Evolutionary conservation across 1,284 basidiomycete species (phyloP), one percentile per base, ranked within the genome.

Genomic region (Fomitopsis schrenkii): DNA sequence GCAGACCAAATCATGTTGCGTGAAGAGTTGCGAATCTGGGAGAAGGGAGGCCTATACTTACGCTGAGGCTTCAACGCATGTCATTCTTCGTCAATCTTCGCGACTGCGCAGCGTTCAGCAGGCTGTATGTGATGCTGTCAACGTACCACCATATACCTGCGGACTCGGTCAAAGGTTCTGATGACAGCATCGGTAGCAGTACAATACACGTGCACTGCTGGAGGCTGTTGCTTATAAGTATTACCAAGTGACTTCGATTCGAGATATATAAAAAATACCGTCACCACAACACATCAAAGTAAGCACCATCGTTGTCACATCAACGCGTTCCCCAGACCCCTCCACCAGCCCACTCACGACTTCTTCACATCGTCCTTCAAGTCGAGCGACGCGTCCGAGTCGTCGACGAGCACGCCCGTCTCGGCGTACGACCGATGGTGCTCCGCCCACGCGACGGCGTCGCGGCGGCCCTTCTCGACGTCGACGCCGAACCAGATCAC

Each of bases 401-500:
- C 38, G 38, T 64, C 60, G 5, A 48, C 58, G 30, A 64, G 60
- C 48, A 70, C 55, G 28, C 71, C 70, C 53, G 70, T 72, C 48
- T 70, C 67, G 19, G 66, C 67, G 58, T 68, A 73, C 52, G 66
- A 59, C 1, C 70, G 65, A 60, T 74, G 73, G 66, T 71, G 71
- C 42, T 80, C 76, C 14, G 85, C 86, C 87, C 87, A 89, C 19
- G 67, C 74, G 33, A 84, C 80, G 1, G 89, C 91, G 69, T 91
- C 87, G 22, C 79, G 76, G 57, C 87, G 76, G 9, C 90, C 90
- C 68, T 85, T 88, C 63, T 80, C 77, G 1, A 93, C 80, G 71
- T 93, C 87, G 19, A 93, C 86, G 14, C 77, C 83, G 68, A 90
- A 86, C 81, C 91, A 90, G 61, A 93, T 90, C 5, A 86, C 80